Evolutionary conservation across 2,329 filamentous ascomycete genomes (phyloP), one percentile per base, ranked within the genome.

Genomic region (Didymella lethalis): DNA sequence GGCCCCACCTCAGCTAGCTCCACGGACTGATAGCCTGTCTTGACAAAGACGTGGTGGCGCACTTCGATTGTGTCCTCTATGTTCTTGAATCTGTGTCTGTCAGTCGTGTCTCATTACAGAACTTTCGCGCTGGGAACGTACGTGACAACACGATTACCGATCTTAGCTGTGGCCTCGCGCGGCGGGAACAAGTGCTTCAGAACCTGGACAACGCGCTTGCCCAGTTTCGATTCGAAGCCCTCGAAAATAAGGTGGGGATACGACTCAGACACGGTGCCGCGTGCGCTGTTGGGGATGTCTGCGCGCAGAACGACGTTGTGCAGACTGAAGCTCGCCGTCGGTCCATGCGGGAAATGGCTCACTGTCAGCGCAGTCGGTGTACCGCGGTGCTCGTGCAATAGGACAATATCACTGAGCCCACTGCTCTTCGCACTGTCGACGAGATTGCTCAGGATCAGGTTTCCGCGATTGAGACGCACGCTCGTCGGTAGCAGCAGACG

Each of bases 161-260:
- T 83, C 77, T 96, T 96, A 32, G 83, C 83, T 64, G 87, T 89
- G 0, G 87, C 84, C 70, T 97, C 94, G 53, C 93, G 84, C 0
- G 96, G 95, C 6, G 95, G 95, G 72, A 97, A 99, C 2, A 97
- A 81, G 68, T 99, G 94, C 78, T 98, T 96, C 41, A 99, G 78
- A 14, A 98, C 91, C 76, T 96, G 93, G 50, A 93, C 90, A 16
- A 97, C 88, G 18, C 95, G 86, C 69, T 88, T 84, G 54, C 95
- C 95, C 6, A 98, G 81, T 32, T 85, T 86, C 6, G 90, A 92
- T 5, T 85, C 90, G 79, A 99, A 98, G 2, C 93, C 93, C 71
- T 99, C 95, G 70, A 99, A 98, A 63, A 99, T 91, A 2, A 99
- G 83, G 72, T 98, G 94, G 0, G 95, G 95, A 70, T 97, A 99